phyloP scores from a whole-genome alignment of 1,139 yeast genomes.

The Saccharomyces hybrid region DNA sequence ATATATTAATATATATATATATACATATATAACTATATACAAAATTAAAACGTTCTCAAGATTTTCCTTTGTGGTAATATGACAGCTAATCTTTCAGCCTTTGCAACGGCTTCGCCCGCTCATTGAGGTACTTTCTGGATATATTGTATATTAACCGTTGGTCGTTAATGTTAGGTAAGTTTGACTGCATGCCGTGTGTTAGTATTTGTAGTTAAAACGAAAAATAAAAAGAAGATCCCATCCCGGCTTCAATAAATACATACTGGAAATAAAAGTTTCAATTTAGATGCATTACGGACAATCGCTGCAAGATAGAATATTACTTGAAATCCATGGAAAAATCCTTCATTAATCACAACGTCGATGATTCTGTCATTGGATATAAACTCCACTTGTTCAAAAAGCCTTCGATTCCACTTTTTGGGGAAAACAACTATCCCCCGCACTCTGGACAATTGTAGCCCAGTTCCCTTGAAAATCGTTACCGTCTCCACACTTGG shows the following conservation, averaged over 20 bases:
- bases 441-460: constrained; percentile 24
- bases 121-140: neutral
- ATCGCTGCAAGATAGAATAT: constrained; percentile 53
- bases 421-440: constrained; percentile 23
- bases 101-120: neutral
- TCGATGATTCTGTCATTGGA: constrained; percentile 50
- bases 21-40: neutral
- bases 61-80: neutral
- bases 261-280: constrained; percentile 35
- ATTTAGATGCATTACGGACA: constrained; percentile 31
- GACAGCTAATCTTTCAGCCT: neutral
- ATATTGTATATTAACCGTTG: constrained; percentile 6
- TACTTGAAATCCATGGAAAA: constrained; percentile 49
- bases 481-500: constrained; percentile 25
- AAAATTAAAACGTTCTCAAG: neutral
- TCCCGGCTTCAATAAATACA: constrained; percentile 10
- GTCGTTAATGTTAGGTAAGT: constrained; percentile 4
- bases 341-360: constrained; percentile 61
- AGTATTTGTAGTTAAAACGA: neutral
- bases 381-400: constrained; percentile 35
- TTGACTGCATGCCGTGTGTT: neutral
- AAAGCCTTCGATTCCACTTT: constrained; percentile 7
- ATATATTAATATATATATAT: constrained; percentile 7
- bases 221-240: neutral
- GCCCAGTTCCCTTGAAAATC: constrained; percentile 28